These are phyloP conservation scores for Tolypocladium amazonense DNA, from an alignment of 2,329 filamentous ascomycete species.

Conservation along the genomic window DNA sequence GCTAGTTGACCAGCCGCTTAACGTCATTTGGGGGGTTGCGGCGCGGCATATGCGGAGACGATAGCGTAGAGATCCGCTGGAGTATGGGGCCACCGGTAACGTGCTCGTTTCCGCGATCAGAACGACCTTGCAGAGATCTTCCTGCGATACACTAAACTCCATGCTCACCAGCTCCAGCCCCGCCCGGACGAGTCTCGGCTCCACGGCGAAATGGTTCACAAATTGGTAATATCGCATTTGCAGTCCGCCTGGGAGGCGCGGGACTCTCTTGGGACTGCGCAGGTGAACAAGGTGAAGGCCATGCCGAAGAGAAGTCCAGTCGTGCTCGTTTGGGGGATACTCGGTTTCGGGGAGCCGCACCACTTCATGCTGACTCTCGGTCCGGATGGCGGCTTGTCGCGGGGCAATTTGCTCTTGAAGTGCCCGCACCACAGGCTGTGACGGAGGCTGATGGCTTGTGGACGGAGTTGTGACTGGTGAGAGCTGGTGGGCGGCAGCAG, in stretches of 20 bases:
- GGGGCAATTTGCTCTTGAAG: neutral
- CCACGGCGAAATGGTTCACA: slow-evolving; percentile 37
- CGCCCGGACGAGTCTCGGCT: slow-evolving; percentile 29
- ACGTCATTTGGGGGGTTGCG: slow-evolving; percentile 21
- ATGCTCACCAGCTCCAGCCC: slow-evolving; percentile 29
- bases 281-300: slow-evolving; percentile 35
- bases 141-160: slow-evolving; percentile 32
- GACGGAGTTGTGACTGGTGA: neutral
- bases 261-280: slow-evolving; percentile 36
- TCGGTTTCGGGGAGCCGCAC: slow-evolving; percentile 16
- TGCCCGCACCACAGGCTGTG: neutral
- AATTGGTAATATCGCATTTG: slow-evolving; percentile 45
- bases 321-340: slow-evolving; percentile 29
- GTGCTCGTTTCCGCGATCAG: slow-evolving; percentile 14
- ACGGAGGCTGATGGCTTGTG: neutral
- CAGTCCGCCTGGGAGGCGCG: slow-evolving; percentile 12
- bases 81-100: slow-evolving; percentile 27
- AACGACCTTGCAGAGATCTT: slow-evolving; percentile 24
- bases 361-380: neutral
- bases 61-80: slow-evolving; percentile 47
- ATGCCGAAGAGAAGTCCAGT: slow-evolving; percentile 28
- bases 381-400: neutral
- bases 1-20: slow-evolving; percentile 46
- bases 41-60: slow-evolving; percentile 55
- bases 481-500: neutral